These are phyloP conservation scores for Dioszegia aurantiaca DNA, from an alignment of 768 basidiomycete genomes.

Conservation along the genomic window DNA sequence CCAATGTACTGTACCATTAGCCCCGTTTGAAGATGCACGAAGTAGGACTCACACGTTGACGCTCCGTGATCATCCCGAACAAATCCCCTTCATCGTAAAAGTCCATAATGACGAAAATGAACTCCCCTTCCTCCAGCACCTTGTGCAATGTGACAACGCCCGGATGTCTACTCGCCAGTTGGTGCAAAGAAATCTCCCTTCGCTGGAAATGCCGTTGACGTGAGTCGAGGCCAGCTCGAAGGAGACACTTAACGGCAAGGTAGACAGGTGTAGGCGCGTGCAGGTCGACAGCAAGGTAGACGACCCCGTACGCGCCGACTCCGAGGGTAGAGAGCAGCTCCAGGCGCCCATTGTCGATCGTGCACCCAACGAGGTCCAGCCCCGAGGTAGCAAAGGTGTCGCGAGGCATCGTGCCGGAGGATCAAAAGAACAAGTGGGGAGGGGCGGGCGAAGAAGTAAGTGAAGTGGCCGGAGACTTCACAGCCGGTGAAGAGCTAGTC, in stretches of 20 bases:
- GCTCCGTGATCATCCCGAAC: constrained; percentile 74
- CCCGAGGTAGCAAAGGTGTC: constrained; percentile 48
- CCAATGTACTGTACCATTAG: constrained; percentile 71
- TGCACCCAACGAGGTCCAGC: constrained; percentile 60
- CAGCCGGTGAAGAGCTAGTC: neutral
- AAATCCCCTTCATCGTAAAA: constrained; percentile 87
- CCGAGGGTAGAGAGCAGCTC: constrained; percentile 83
- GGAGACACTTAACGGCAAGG: constrained; percentile 87
- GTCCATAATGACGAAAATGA: constrained; percentile 81
- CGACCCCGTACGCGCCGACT: constrained; percentile 89
- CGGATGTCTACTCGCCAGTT: constrained; percentile 54
- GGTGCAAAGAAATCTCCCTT: constrained; percentile 64
- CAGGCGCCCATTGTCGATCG: constrained; percentile 77
- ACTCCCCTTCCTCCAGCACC: constrained; percentile 62
- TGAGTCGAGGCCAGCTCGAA: constrained; percentile 59
- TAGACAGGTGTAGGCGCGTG: constrained; percentile 56
- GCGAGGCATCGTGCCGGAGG: constrained; percentile 31
- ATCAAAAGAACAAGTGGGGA: constrained; percentile 5
- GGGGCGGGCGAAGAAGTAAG: constrained; percentile 3
- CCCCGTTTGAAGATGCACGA: constrained; percentile 29
- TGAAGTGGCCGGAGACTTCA: constrained; percentile 3
- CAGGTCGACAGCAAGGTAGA: constrained; percentile 79
- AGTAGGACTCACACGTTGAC: constrained; percentile 50
- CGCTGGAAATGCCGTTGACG: constrained; percentile 66
- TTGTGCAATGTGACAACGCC: constrained; percentile 69